Percentiles rank a stretch among this genome's conserved stretches.
Conservation (phyloP, 371 early-diverging fungal genomes). For the Coemansia sp. region DNA sequence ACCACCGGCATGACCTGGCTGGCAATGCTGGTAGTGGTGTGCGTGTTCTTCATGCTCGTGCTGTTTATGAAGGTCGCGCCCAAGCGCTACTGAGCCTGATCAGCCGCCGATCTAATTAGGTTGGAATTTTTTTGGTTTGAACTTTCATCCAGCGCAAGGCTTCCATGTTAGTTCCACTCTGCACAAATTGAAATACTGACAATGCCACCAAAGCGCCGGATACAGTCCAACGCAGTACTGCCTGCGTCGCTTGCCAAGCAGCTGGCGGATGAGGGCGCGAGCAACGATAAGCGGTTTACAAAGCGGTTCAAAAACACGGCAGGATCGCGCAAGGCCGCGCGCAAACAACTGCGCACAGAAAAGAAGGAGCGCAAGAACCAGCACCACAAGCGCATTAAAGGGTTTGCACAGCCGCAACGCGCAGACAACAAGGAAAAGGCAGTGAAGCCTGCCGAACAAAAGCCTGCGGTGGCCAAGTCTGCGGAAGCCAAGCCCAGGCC, state of each 20-base stretch:
- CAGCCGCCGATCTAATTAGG: no score
- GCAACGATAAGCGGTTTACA: slow-evolving; percentile 51
- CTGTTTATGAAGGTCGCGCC: slow-evolving; percentile 69
- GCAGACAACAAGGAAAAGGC: slow-evolving; percentile 2
- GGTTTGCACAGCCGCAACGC: slow-evolving; percentile 5
- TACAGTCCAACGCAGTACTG: slow-evolving; percentile 33
- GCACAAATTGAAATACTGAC: not conserved
- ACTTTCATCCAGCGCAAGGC: no score
- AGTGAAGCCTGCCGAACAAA: slow-evolving; percentile 2
- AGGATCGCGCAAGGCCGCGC: slow-evolving; percentile 51
- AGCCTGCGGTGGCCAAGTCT: not conserved
- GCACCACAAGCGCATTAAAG: slow-evolving; percentile 41
- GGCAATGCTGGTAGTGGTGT: slow-evolving; percentile 61
- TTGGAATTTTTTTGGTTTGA: not conserved
- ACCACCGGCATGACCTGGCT: slow-evolving; percentile 71
- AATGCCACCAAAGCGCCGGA: slow-evolving; percentile 39
- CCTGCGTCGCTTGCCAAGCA: slow-evolving; percentile 24
- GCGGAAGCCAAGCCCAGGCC: not conserved
- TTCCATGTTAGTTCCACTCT: not conserved
- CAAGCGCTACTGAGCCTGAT: slow-evolving; percentile 51
- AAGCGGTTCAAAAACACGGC: slow-evolving; percentile 53
- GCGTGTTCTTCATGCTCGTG: slow-evolving; percentile 68
- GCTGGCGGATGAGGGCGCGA: slow-evolving; percentile 7
- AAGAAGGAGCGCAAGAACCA: slow-evolving; percentile 54
- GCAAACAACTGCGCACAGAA: slow-evolving; percentile 55